phyloP scores from a whole-genome alignment of 2,329 filamentous ascomycete genomes.

The Aspergillus brunneoviolaceus region DNA sequence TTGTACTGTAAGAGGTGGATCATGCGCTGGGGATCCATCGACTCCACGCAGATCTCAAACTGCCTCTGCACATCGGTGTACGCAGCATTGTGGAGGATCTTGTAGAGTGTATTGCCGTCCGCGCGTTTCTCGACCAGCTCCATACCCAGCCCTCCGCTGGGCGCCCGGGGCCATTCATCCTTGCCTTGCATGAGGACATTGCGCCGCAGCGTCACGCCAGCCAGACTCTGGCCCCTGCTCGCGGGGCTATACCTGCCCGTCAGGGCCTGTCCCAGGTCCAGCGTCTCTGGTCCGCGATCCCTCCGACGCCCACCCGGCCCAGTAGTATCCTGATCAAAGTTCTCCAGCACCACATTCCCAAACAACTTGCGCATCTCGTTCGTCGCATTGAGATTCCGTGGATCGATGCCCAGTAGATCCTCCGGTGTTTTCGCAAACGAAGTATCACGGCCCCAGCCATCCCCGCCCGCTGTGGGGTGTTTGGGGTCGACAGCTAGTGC shows the following conservation, averaged over 20 bases:
- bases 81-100: slow-evolving; percentile 69
- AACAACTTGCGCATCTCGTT: slow-evolving; percentile 88
- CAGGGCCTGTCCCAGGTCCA: slow-evolving; percentile 56
- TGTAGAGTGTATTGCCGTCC: slow-evolving; percentile 69
- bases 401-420: slow-evolving; percentile 61
- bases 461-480: slow-evolving; percentile 14
- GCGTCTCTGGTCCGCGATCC: slow-evolving; percentile 52
- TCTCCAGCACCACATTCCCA: slow-evolving; percentile 63
- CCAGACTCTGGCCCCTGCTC: slow-evolving; percentile 62
- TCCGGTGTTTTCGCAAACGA: slow-evolving; percentile 42
- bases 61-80: slow-evolving; percentile 74
- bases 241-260: slow-evolving; percentile 54
- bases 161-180: slow-evolving; percentile 78
- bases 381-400: slow-evolving; percentile 74
- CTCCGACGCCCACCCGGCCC: slow-evolving; percentile 49
- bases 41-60: slow-evolving; percentile 78
- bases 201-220: slow-evolving; percentile 68
- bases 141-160: slow-evolving; percentile 83
- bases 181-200: slow-evolving; percentile 86
- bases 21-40: slow-evolving; percentile 80
- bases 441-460: slow-evolving; percentile 24
- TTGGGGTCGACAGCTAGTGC: slow-evolving; percentile 52
- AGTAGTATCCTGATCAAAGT: slow-evolving; percentile 49
- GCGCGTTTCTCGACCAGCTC: slow-evolving; percentile 57
- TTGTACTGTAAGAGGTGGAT: slow-evolving; percentile 71